Percentiles rank a stretch among this genome's conserved stretches.
phyloP scores from a whole-genome alignment of 306 rosid species.

The Lathyrus oleraceus region DNA sequence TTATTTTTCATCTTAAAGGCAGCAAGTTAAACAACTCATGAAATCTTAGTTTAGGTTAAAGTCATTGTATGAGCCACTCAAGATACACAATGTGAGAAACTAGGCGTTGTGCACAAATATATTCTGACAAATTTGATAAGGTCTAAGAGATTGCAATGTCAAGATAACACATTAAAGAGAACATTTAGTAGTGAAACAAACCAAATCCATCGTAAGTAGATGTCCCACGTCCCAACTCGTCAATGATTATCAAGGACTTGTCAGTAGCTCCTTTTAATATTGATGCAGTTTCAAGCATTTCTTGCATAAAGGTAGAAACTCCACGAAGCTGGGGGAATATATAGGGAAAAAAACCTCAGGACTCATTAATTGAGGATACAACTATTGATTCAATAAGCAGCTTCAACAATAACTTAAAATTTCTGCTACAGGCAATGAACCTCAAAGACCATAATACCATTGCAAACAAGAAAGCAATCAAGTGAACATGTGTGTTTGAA shows the following conservation, averaged over 20 bases:
- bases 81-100: slow-evolving; percentile 18
- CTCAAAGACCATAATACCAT: slow-evolving; percentile 5
- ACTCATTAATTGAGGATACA: slow-evolving; percentile 28
- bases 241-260: slow-evolving; percentile 92
- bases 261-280: slow-evolving; percentile 91
- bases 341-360: slow-evolving; percentile 14
- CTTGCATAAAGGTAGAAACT: slow-evolving; percentile 98
- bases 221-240: slow-evolving; percentile 98
- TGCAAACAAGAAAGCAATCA: neutral
- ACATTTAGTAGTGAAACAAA: slow-evolving; percentile 47
- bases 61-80: slow-evolving; percentile 1
- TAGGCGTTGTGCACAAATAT: slow-evolving; percentile 17
- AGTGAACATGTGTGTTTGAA: neutral
- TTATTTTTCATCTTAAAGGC: neutral
- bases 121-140: slow-evolving; percentile 21
- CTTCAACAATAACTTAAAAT: slow-evolving; percentile 12
- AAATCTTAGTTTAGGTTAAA: slow-evolving; percentile 23
- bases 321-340: slow-evolving; percentile 76
- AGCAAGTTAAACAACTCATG: slow-evolving; percentile 2
- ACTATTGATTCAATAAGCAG: slow-evolving; percentile 23
- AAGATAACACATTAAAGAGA: slow-evolving; percentile 35
- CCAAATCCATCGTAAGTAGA: slow-evolving; percentile 99
- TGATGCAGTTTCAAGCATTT: slow-evolving; percentile 99
- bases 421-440: slow-evolving; percentile 11
- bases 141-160: slow-evolving; percentile 21